Conservation (phyloP, 139 green algal genomes). For the Chlamydomonas schloesseri region DNA sequence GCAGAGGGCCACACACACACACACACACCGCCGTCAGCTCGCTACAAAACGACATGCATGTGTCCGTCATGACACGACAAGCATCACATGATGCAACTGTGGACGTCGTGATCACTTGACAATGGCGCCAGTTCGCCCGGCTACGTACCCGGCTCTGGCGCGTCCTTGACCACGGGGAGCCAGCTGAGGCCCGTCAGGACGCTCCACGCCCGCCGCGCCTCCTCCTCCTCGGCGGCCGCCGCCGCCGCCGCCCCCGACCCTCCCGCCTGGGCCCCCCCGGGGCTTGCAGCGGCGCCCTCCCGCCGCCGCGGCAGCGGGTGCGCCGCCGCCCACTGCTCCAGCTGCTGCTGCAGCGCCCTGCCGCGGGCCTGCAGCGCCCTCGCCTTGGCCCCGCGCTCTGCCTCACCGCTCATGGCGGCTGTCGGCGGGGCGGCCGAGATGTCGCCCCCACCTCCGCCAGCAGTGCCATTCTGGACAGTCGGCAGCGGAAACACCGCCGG, state of each 20-base stretch:
- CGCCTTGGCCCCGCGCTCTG: no score
- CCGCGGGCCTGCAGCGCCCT: neutral
- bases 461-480: neutral
- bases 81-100: no score
- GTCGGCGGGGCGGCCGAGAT: no score
- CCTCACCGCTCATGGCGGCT: no score
- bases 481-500: no score
- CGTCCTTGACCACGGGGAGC: slow-evolving; percentile 68
- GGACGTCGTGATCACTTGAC: no score
- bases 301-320: neutral
- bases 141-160: slow-evolving; percentile 55
- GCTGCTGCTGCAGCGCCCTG: slow-evolving; percentile 9
- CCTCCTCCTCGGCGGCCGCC: neutral
- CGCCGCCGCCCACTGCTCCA: slow-evolving; percentile 17
- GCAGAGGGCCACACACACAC: neutral
- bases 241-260: no score
- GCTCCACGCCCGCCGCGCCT: slow-evolving; percentile 53
- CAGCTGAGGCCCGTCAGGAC: slow-evolving; percentile 62
- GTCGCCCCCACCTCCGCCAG: neutral
- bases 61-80: no score
- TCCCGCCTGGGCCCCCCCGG: no score
- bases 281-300: neutral
- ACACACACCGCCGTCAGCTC: no score
- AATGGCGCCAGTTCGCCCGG: no score
- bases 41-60: no score